These are phyloP conservation scores for Kwoniella sp. DNA, from an alignment of 768 basidiomycete species.

Conservation along the genomic window DNA sequence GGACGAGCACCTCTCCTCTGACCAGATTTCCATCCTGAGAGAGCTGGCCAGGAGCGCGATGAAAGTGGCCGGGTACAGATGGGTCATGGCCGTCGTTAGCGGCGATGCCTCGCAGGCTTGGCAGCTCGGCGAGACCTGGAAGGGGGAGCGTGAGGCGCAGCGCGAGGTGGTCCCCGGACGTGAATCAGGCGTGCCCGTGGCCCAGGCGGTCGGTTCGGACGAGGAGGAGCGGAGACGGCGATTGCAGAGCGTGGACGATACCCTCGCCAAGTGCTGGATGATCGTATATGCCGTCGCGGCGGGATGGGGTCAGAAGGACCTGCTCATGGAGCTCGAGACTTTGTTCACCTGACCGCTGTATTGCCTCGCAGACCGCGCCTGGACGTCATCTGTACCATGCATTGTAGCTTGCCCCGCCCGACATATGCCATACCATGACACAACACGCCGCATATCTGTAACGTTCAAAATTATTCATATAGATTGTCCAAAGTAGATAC, in stretches of 20 bases:
- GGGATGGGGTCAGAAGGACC: slow-evolving; percentile 44
- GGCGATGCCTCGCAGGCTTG: slow-evolving; percentile 21
- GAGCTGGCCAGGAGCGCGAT: slow-evolving; percentile 36
- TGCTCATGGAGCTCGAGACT: slow-evolving; percentile 35
- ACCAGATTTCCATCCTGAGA: slow-evolving; percentile 33
- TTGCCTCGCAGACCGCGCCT: too few relatives aligned
- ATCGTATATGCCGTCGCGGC: slow-evolving; percentile 37
- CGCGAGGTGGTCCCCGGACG: too few relatives aligned
- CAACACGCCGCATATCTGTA: too few relatives aligned
- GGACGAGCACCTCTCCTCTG: slow-evolving; percentile 27
- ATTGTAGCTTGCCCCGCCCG: too few relatives aligned
- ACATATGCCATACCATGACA: too few relatives aligned
- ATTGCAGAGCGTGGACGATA: slow-evolving; percentile 31
- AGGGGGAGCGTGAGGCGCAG: slow-evolving; percentile 7
- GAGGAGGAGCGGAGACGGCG: neutral
- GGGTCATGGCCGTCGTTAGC: slow-evolving; percentile 23
- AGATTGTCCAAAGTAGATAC: too few relatives aligned
- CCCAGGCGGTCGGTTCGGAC: neutral
- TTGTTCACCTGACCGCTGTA: slow-evolving; percentile 24
- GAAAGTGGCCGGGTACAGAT: slow-evolving; percentile 36
- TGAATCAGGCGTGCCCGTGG: too few relatives aligned
- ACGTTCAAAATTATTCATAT: too few relatives aligned
- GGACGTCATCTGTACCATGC: too few relatives aligned
- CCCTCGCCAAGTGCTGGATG: slow-evolving; percentile 42
- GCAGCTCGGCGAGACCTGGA: slow-evolving; percentile 1